A percentile compares a stretch with the other conserved stretches of the same genome.
Conservation (phyloP, 75 land plant genomes). For the Cryptomeria japonica region DNA sequence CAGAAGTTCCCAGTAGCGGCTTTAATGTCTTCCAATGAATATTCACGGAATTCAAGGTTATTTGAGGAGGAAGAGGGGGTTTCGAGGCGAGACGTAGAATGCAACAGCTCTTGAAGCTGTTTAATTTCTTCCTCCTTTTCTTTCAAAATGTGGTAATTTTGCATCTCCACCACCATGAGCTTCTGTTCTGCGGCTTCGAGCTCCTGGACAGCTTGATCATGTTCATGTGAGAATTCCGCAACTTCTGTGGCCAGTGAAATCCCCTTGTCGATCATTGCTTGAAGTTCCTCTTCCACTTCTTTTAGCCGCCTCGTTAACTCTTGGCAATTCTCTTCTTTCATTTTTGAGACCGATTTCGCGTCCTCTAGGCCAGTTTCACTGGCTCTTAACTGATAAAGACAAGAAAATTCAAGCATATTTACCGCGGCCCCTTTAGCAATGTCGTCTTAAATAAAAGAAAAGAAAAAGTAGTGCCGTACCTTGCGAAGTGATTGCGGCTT, state of each 20-base stretch:
- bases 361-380: not conserved
- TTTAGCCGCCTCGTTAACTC: not conserved
- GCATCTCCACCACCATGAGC: not conserved
- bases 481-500: not conserved
- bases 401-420: too few relatives aligned
- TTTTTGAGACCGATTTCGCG: not conserved
- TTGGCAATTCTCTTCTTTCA: not conserved
- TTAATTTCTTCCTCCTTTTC: not conserved
- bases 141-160: not conserved
- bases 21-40: not conserved
- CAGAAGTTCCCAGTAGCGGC: slow-evolving; percentile 4
- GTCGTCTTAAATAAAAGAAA: not conserved
- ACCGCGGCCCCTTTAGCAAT: too few relatives aligned
- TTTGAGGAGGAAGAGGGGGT: too few relatives aligned
- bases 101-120: not conserved
- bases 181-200: not conserved
- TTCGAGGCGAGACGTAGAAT: not conserved
- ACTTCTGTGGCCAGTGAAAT: not conserved
- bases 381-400: too few relatives aligned
- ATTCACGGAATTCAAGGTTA: not conserved
- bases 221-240: not conserved
- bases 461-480: not conserved
- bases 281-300: not conserved
- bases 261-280: not conserved
- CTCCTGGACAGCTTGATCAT: not conserved